Evolutionary conservation across 768 basidiomycete genomes (phyloP).

Genomic region (Atractiella rhizophila): DNA sequence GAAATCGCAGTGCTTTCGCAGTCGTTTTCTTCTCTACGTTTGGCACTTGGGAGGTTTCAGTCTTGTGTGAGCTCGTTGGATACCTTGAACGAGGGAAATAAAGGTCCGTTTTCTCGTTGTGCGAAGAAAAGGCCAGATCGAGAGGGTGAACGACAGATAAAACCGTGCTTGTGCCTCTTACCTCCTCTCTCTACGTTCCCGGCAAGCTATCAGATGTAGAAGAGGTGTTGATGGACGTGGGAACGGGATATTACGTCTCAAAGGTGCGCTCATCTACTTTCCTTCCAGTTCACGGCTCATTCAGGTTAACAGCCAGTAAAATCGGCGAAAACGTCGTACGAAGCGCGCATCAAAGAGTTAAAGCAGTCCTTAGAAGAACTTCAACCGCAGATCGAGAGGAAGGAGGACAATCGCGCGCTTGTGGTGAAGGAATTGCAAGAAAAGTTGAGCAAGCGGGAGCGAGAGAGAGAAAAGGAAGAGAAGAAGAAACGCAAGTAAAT

Average conservation of each 20-base stretch:
- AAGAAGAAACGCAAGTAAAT: too few species aligned
- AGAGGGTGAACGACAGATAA: too few species aligned
- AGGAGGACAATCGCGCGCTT: conserved; percentile 47
- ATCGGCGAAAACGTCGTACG: conserved; percentile 60
- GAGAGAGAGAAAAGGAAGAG: too few species aligned
- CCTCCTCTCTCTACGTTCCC: conserved; percentile 82
- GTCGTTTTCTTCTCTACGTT: too few species aligned
- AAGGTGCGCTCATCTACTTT: conserved; percentile 34
- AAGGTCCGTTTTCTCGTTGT: too few species aligned
- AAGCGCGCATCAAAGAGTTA: conserved; percentile 53
- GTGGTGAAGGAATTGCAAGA: too few species aligned
- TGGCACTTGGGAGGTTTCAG: too few species aligned
- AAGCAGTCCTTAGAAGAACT: conserved; percentile 57
- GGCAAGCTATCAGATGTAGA: conserved; percentile 61
- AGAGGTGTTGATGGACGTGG: conserved; percentile 78
- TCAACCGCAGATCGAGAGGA: conserved; percentile 69
- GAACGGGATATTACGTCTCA: conserved; percentile 86
- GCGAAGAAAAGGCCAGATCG: too few species aligned
- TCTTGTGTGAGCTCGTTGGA: too few species aligned
- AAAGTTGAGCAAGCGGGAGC: too few species aligned
- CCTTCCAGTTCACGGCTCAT: not conserved
- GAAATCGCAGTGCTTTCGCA: too few species aligned
- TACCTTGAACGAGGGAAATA: too few species aligned
- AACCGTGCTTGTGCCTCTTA: conserved; percentile 70
- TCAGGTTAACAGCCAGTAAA: conserved; percentile 36